Base-by-base conservation (phyloP, 2,329 filamentous ascomycete species). In the Phaeosphaeria sp. region DNA sequence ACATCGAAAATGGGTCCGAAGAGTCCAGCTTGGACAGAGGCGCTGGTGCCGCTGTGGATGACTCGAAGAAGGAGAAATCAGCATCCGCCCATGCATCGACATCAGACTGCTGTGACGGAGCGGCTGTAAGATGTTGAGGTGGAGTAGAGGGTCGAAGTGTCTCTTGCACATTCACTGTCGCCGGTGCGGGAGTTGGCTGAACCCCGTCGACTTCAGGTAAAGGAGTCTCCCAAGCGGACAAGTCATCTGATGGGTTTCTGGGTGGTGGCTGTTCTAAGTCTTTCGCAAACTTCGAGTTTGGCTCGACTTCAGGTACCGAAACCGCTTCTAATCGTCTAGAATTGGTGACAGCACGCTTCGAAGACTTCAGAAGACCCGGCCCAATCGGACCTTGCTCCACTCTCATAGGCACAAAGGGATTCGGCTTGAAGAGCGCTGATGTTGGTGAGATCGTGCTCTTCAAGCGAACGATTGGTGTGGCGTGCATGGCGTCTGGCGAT, bases 371-470 rank as follows among this genome's bases (percentile, higher is more conserved):
- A 0, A 74, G 45, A 0, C 65, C 60, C 15, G 72, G 72, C 3
- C 73, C 74, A 53, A 76, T 73, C 1, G 69, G 71, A 11, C 69
- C 69, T 36, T 67, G 60, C 53, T 71, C 68, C 18, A 54, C 60
- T 47, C 58, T 46, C 13, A 64, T 48, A 1, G 74, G 73, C 15
- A 75, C 57, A 20, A 72, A 75, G 36, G 53, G 64, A 24, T 72
- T 72, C 3, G 59, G 51, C 7, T 68, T 67, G 58, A 74, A 76
- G n/a, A 67, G 40, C 1, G 74, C 67, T 15, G 74, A 72, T 17
- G 74, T 75, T 27, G 74, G 74, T 22, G 74, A 76, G 8, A 76
- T 70, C 5, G 65, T 68, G 20, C 67, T 68, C 50, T 64, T 61
- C 17, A 77, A 57, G n/a, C 73, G 71, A 25, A 74, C 71, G 7